A percentile compares a stretch with the other conserved stretches of the same genome.
These are phyloP conservation scores for Casaregolazyma lundiana DNA, from an alignment of 1,139 yeast genomes.

Conservation along the genomic window DNA sequence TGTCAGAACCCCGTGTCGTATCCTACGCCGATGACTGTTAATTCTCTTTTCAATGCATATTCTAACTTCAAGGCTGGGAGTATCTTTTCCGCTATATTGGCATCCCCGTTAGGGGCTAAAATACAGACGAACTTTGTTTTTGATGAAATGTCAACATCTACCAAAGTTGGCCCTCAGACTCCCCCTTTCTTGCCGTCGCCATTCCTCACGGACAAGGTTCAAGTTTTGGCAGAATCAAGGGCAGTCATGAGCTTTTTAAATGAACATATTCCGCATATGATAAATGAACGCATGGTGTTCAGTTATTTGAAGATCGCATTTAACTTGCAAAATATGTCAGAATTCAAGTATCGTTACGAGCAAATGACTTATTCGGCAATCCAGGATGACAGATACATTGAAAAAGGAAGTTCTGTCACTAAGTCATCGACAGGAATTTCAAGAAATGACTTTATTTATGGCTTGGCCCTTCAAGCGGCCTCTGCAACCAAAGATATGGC, in stretches of 20 bases:
- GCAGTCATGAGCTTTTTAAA: slow-evolving; percentile 67
- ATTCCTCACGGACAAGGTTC: slow-evolving; percentile 38
- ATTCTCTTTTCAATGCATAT: slow-evolving; percentile 34
- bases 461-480: slow-evolving; percentile 63
- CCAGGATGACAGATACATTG: not conserved
- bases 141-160: slow-evolving; percentile 12
- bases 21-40: slow-evolving; percentile 28
- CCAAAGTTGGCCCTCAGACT: slow-evolving; percentile 12
- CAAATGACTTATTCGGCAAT: slow-evolving; percentile 42
- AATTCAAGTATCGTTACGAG: slow-evolving; percentile 50
- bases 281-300: slow-evolving; percentile 43
- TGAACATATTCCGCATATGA: slow-evolving; percentile 39
- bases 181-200: slow-evolving; percentile 69
- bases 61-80: slow-evolving; percentile 28
- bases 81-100: slow-evolving; percentile 34
- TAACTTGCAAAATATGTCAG: slow-evolving; percentile 43
- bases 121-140: slow-evolving; percentile 27
- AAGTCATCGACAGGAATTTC: slow-evolving; percentile 27
- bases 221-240: slow-evolving; percentile 66
- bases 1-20: slow-evolving; percentile 37
- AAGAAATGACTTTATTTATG: slow-evolving; percentile 53
- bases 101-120: slow-evolving; percentile 29
- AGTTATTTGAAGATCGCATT: slow-evolving; percentile 55
- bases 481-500: slow-evolving; percentile 47
- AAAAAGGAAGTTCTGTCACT: slow-evolving; percentile 10